phyloP scores from a whole-genome alignment of 176 grass and related monocot genomes.

The Carex parvula region DNA sequence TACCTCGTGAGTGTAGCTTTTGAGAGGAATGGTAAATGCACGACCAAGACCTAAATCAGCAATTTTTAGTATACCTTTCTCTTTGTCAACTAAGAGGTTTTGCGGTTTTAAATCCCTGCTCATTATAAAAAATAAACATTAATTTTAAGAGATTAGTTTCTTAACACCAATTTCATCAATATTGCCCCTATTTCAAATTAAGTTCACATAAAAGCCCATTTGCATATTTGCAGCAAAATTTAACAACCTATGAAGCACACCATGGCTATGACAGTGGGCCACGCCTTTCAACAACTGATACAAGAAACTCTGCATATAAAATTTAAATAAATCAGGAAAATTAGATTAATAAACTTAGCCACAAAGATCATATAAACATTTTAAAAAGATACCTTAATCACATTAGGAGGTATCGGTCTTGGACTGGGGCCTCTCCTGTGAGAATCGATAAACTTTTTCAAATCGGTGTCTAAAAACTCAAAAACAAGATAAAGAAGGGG shows the following conservation, averaged over 20 bases:
- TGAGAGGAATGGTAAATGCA: conserved; percentile 64
- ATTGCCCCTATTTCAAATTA: neutral
- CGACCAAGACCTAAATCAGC: conserved; percentile 87
- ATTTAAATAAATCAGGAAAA: conserved; percentile 8
- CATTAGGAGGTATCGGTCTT: conserved; percentile 39
- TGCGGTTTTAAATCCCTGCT: conserved; percentile 90
- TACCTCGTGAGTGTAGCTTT: conserved; percentile 97
- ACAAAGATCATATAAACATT: neutral
- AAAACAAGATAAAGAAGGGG: conserved; percentile 84
- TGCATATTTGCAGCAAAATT: neutral
- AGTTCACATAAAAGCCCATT: neutral
- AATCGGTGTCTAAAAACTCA: conserved; percentile 85
- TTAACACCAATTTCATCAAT: neutral
- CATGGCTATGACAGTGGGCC: conserved; percentile 86
- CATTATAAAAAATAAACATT: neutral
- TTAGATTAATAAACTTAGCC: neutral
- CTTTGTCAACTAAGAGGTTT: conserved; percentile 96
- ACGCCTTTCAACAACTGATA: conserved; percentile 92
- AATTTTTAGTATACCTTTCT: conserved; percentile 92
- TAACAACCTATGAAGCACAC: conserved; percentile 83
- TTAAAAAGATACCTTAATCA: conserved; percentile 45
- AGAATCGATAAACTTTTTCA: conserved; percentile 81
- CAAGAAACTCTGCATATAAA: conserved; percentile 57
- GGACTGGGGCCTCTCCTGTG: conserved; percentile 43
- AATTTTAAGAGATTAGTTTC: neutral